phyloP scores from a whole-genome alignment of 805 yeast species.

The Sugiyamaella marilandica region DNA sequence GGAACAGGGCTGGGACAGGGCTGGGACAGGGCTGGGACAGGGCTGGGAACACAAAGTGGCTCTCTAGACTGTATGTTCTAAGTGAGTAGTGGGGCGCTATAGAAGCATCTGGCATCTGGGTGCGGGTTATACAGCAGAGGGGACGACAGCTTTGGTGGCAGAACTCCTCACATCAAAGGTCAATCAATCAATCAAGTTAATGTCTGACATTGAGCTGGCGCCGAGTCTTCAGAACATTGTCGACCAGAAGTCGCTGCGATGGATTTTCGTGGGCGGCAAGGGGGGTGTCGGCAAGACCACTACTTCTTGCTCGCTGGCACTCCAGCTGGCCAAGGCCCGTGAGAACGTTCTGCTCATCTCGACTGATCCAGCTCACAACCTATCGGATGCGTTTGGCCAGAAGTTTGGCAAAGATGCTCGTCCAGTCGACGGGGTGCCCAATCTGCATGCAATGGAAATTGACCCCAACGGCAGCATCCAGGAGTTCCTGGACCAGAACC shows the following conservation, averaged over 20 bases:
- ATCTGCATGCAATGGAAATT: constrained; percentile 96
- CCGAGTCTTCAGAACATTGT: constrained; percentile 40
- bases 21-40: too few relatives aligned
- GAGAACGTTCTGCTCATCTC: constrained; percentile 86
- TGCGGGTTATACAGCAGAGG: background rate
- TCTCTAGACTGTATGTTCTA: too few relatives aligned
- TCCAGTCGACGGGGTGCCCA: constrained; percentile 80
- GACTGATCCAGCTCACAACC: constrained; percentile 97
- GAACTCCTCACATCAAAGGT: background rate
- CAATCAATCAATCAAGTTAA: background rate
- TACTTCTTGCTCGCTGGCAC: constrained; percentile 90
- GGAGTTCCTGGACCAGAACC: constrained; percentile 57
- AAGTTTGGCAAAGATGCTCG: constrained; percentile 97
- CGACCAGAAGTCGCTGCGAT: constrained; percentile 56
- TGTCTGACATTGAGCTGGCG: constrained; percentile 27
- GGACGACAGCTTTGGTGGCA: background rate
- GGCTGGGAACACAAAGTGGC: too few relatives aligned
- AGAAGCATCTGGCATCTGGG: too few relatives aligned
- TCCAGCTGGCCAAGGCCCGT: constrained; percentile 81
- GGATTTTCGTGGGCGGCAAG: constrained; percentile 99
- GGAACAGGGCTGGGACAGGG: too few relatives aligned
- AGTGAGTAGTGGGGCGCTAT: too few relatives aligned
- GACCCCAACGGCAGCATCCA: constrained; percentile 93
- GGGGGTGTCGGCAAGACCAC: constrained; percentile 99
- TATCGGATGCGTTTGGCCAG: constrained; percentile 97